Evolutionary conservation across 139 green algal genomes (phyloP), one percentile per base, ranked within the genome.

Genomic region (Deuterostichococcus epilithicus): DNA sequence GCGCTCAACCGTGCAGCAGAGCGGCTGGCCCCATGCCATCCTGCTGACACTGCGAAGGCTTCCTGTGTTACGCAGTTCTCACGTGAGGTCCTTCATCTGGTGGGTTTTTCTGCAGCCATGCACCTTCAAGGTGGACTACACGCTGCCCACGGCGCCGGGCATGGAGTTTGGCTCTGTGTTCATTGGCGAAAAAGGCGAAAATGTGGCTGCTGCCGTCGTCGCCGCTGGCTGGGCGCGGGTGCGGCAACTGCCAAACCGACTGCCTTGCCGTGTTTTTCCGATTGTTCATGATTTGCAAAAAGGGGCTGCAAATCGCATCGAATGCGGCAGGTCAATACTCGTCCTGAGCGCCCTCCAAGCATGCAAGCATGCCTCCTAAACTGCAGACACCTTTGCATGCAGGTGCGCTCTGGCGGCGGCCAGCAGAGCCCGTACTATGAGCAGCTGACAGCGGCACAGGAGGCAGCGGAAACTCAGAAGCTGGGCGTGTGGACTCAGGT

Each of bases 131-230:
- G 87, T 98, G 35, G 94, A 99, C 82, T 98, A 98, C 74, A 83
- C 83, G 4, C 85, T 99, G 35, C 90, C 95, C 73, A 83, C 81
- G 36, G 89, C 94, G 22, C 86, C 85, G 45, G 90, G 89, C 65
- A 85, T 92, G 8, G 94, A 97, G 83, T 99, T 99, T 82, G 96
- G 95, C 73, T 91, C 82, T 18, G 86, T 98, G 0, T 97, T 97
- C 79, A 67, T 98, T 1, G 84, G 83, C 26, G 65, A 66, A 2
- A 82, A 89, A 18, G 84, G 88, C 47, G 87, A 96, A 37, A 98
- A 98, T 73, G 76, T 97, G 18, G 88, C 88, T 0, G 32, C 97
- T 3, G 59, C 73, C 0, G 82, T 95, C 5, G 91, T 95, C 2
- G 44, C 85, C 0, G 80, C 74, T 2, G 96, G 96, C 37, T 97